phyloP scores from a whole-genome alignment of 169 alveolate species.

The Pseudocohnilembus persalinus region DNA sequence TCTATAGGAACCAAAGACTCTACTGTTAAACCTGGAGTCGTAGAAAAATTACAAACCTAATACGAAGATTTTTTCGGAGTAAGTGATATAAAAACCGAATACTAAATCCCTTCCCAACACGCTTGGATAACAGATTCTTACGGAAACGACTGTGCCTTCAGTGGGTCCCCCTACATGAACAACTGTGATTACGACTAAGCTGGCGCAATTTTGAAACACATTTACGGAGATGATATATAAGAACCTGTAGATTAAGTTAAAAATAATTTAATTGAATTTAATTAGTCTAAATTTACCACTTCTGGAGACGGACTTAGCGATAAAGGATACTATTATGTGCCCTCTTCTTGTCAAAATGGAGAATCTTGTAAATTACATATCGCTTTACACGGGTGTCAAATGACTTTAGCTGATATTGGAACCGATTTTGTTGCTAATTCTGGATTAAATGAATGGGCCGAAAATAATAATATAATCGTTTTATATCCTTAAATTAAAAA shows the following conservation, averaged over 20 bases:
- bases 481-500: conserved; percentile 48
- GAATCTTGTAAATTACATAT: conserved; percentile 22
- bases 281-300: conserved; percentile 3
- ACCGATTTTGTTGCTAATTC: conserved; percentile 9
- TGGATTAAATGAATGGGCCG: conserved; percentile 55
- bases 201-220: background rate
- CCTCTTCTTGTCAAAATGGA: conserved; percentile 25
- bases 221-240: conserved; percentile 3
- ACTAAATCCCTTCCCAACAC: conserved; percentile 37
- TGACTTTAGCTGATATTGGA: conserved; percentile 6
- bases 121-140: conserved; percentile 28
- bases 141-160: conserved; percentile 33
- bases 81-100: conserved; percentile 13
- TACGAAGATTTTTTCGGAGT: conserved; percentile 28
- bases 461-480: conserved; percentile 45
- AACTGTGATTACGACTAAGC: conserved; percentile 41
- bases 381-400: conserved; percentile 32
- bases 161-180: conserved; percentile 42
- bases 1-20: conserved; percentile 28
- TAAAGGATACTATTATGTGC: conserved; percentile 40
- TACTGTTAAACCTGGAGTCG: conserved; percentile 37
- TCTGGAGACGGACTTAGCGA: background rate
- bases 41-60: conserved; percentile 1
- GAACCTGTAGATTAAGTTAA: background rate
- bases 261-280: conserved; percentile 10